Evolutionary conservation across 257 asterid species (phyloP).

Genomic region (Solanum ossicruentum): DNA sequence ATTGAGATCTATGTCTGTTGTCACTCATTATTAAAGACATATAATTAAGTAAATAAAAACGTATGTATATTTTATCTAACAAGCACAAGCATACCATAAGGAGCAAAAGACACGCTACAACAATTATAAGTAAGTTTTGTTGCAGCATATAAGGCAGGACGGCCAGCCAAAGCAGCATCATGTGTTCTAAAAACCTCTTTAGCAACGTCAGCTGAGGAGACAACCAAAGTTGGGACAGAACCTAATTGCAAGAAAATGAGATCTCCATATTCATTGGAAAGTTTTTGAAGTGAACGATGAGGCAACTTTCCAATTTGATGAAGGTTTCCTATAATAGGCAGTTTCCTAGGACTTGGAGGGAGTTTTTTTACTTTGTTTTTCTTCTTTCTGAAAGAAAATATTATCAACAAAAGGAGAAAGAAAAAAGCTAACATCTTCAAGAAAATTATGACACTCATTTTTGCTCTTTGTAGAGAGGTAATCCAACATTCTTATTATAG

Average conservation of each 20-base stretch:
- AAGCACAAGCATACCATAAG: not conserved
- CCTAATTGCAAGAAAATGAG: constrained; percentile 3
- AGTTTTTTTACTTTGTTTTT: not conserved
- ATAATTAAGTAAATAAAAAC: not conserved
- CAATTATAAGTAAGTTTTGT: not conserved
- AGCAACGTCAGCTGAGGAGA: not conserved
- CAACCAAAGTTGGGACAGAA: not conserved
- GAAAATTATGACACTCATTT: not conserved
- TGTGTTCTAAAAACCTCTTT: not conserved
- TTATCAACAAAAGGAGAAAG: not conserved
- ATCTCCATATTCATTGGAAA: not conserved
- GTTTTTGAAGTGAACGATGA: not conserved
- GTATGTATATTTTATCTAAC: not conserved
- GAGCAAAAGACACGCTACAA: not conserved
- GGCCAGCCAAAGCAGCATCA: not conserved
- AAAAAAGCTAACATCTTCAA: not conserved
- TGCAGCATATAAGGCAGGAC: not conserved
- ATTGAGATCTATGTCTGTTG: too few species aligned
- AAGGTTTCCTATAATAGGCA: not conserved
- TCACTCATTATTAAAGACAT: too few species aligned
- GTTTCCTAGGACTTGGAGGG: not conserved
- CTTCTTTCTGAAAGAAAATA: not conserved
- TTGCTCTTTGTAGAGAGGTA: not conserved
- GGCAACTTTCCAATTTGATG: not conserved
- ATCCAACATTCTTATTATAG: too few species aligned